Evolutionary conservation across 1,284 basidiomycete species (phyloP).

Genomic region (Heimioporus punctisporus): DNA sequence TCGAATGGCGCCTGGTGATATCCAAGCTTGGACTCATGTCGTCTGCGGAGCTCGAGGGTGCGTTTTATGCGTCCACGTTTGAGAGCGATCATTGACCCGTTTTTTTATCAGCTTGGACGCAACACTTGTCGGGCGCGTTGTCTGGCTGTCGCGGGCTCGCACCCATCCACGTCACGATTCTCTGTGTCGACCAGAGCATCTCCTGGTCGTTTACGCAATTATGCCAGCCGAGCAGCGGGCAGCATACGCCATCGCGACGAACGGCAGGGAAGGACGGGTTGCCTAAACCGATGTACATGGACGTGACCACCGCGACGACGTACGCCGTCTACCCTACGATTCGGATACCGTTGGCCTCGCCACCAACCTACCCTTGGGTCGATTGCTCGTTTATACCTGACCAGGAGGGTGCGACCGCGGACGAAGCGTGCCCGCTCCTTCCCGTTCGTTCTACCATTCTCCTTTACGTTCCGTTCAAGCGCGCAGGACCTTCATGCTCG

Average conservation of each 20-base stretch:
- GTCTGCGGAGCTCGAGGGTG: constrained; percentile 66
- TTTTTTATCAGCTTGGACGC: constrained; percentile 61
- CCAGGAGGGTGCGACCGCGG: constrained; percentile 26
- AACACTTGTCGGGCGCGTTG: constrained; percentile 44
- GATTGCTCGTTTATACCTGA: constrained; percentile 31
- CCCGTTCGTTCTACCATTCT: constrained; percentile 60
- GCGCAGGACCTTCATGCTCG: constrained; percentile 22
- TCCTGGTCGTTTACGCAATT: constrained; percentile 51
- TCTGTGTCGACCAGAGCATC: constrained; percentile 55
- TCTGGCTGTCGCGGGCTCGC: constrained; percentile 38
- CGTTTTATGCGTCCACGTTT: constrained; percentile 24
- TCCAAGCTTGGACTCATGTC: constrained; percentile 64
- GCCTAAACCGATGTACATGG: constrained; percentile 40
- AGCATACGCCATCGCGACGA: constrained; percentile 26
- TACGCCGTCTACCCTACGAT: constrained; percentile 49
- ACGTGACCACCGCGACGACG: constrained; percentile 47
- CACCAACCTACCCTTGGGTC: constrained; percentile 24
- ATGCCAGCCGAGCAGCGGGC: constrained; percentile 15
- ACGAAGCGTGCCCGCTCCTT: constrained; percentile 41
- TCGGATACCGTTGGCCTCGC: constrained; percentile 40
- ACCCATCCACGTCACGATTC: constrained; percentile 54
- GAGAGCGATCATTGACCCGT: constrained; percentile 4
- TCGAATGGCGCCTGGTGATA: constrained; percentile 81
- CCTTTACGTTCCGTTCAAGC: constrained; percentile 47
- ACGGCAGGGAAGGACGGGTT: constrained; percentile 18